A percentile compares a stretch with the other conserved stretches of the same genome.
Evolutionary conservation across 306 rosid species (phyloP).

Genomic region (Vicia villosa): DNA sequence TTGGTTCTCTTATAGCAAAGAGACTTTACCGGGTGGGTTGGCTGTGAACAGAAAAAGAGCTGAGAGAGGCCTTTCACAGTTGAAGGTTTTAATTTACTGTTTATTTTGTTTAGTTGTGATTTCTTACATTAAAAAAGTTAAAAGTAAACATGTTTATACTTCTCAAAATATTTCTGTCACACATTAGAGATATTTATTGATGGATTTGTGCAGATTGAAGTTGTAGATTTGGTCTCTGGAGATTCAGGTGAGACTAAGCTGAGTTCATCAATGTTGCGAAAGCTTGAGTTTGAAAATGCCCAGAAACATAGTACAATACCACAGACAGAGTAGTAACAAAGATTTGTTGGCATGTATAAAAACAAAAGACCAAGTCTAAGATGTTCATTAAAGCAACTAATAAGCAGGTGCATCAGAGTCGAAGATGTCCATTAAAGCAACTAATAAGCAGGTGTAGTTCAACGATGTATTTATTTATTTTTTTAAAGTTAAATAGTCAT

Average conservation of each 20-base stretch:
- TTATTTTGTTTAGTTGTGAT: constrained; percentile 5
- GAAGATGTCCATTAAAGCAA: constrained; percentile 4
- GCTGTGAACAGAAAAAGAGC: constrained; percentile 84
- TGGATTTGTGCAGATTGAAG: constrained; percentile 81
- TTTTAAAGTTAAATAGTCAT: not conserved
- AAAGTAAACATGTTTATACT: constrained; percentile 2
- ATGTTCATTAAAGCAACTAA: constrained; percentile 3
- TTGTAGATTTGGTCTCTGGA: constrained; percentile 74
- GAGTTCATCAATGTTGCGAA: constrained; percentile 75
- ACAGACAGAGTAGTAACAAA: constrained; percentile 23
- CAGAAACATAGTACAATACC: constrained; percentile 37
- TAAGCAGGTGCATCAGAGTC: not conserved
- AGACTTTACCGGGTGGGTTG: constrained; percentile 88
- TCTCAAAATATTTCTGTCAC: not conserved
- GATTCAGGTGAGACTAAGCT: constrained; percentile 68
- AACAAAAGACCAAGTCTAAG: not conserved
- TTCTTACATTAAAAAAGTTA: not conserved
- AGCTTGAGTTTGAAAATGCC: constrained; percentile 72
- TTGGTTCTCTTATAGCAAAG: constrained; percentile 68
- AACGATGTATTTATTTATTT: not conserved
- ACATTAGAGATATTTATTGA: not conserved
- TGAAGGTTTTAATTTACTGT: constrained; percentile 64
- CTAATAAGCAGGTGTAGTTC: not conserved
- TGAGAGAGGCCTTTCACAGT: constrained; percentile 70
- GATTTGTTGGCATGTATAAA: not conserved